Evolutionary conservation across 768 basidiomycete species (phyloP).

Genomic region (Kwoniella sp.): DNA sequence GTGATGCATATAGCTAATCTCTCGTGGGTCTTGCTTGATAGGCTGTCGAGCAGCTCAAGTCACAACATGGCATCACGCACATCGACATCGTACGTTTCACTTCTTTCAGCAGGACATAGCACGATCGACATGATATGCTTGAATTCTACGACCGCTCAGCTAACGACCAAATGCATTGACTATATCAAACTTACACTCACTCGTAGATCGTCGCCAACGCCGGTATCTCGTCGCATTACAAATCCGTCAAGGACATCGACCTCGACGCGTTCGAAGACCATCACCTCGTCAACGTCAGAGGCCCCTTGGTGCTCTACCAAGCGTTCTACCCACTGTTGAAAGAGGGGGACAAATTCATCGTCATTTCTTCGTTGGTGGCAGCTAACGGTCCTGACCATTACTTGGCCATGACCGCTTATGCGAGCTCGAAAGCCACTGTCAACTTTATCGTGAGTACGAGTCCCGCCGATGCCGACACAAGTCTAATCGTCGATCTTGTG

Average conservation of each 20-base stretch:
- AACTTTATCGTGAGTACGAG: slow-evolving; percentile 4
- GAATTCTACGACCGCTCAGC: too few species aligned
- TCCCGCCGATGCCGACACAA: neutral
- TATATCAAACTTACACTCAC: slow-evolving; percentile 11
- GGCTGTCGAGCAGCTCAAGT: slow-evolving; percentile 10
- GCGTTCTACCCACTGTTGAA: slow-evolving; percentile 14
- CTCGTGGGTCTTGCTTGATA: too few species aligned
- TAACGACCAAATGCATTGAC: slow-evolving; percentile 5
- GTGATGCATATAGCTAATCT: too few species aligned
- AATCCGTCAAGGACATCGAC: neutral
- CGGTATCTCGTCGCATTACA: neutral
- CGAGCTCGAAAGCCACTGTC: slow-evolving; percentile 6
- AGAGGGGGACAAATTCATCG: slow-evolving; percentile 21
- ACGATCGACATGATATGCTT: too few species aligned
- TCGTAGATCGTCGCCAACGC: slow-evolving; percentile 11
- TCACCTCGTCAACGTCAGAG: slow-evolving; percentile 9
- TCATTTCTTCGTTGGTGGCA: slow-evolving; percentile 15
- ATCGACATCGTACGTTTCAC: slow-evolving; percentile 23
- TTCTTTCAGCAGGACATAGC: slow-evolving; percentile 11
- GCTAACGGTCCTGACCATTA: neutral
- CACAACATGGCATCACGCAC: slow-evolving; percentile 12
- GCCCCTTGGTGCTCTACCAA: slow-evolving; percentile 26
- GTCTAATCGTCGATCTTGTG: neutral
- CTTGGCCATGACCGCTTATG: neutral
- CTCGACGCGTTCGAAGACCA: neutral